Conservation (phyloP, 371 early-diverging fungal species). For the Coelomomyces lativittatus region DNA sequence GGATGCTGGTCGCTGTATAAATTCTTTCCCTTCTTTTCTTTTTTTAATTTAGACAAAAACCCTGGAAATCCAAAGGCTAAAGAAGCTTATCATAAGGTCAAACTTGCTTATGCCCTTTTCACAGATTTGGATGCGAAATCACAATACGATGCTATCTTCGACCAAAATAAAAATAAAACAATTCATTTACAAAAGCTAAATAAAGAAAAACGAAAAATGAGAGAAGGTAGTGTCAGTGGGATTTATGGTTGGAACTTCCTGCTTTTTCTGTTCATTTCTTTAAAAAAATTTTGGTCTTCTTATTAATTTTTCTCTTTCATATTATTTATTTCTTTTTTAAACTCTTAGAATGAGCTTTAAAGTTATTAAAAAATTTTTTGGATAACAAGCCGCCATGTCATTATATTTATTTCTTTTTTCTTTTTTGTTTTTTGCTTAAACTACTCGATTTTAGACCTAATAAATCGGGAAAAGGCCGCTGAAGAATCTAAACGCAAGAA, state of each 20-base stretch:
- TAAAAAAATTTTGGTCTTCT: neutral
- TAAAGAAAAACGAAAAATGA: constrained; percentile 1
- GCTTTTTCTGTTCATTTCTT: neutral
- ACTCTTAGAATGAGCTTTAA: neutral
- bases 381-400: no score
- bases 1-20: no score
- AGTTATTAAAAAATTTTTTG: no score
- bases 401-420: no score
- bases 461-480: neutral
- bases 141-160: neutral
- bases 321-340: neutral
- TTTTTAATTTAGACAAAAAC: constrained; percentile 1
- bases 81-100: neutral
- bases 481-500: neutral
- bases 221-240: neutral
- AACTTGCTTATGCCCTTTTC: neutral
- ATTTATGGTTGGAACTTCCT: neutral
- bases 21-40: no score
- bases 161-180: neutral
- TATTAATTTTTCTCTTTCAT: no score
- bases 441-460: neutral
- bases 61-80: neutral
- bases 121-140: neutral
- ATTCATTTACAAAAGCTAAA: neutral
- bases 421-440: no score